A percentile compares a stretch with the other conserved stretches of the same genome.
These are phyloP conservation scores for Globisporangium nagaii DNA, from an alignment of 352 stramenopile genomes.

Conservation along the genomic window DNA sequence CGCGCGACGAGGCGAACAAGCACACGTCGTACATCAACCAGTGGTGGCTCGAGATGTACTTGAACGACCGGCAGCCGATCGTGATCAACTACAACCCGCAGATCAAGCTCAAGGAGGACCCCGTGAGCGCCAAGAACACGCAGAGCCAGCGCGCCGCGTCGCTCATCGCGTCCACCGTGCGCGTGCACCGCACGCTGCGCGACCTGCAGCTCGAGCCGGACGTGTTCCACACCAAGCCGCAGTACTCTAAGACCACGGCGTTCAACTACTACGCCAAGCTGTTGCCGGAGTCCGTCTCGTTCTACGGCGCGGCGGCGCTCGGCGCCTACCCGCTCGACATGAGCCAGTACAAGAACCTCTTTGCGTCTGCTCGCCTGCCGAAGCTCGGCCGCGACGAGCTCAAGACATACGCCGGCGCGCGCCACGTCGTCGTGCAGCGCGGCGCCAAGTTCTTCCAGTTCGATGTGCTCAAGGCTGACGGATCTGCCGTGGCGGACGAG, in stretches of 20 bases:
- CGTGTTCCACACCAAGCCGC: constrained; percentile 87
- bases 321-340: constrained; percentile 89
- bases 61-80: constrained; percentile 79
- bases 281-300: constrained; percentile 78
- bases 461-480: constrained; percentile 72
- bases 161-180: constrained; percentile 81
- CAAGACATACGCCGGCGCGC: constrained; percentile 46
- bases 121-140: constrained; percentile 75
- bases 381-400: constrained; percentile 61
- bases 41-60: constrained; percentile 92
- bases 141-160: constrained; percentile 79
- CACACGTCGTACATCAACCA: constrained; percentile 91
- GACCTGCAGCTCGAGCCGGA: constrained; percentile 81
- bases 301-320: constrained; percentile 83
- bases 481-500: constrained; percentile 53
- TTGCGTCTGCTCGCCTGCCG: constrained; percentile 76
- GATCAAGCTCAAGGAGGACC: constrained; percentile 86
- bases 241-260: constrained; percentile 61
- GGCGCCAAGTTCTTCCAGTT: constrained; percentile 85
- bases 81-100: constrained; percentile 91
- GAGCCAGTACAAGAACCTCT: constrained; percentile 90
- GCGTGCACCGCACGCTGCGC: constrained; percentile 77
- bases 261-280: constrained; percentile 83
- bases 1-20: constrained; percentile 67
- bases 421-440: constrained; percentile 84